Evolutionary conservation across 805 yeast species (phyloP).

Genomic region (Sporopachydermia lactativora): DNA sequence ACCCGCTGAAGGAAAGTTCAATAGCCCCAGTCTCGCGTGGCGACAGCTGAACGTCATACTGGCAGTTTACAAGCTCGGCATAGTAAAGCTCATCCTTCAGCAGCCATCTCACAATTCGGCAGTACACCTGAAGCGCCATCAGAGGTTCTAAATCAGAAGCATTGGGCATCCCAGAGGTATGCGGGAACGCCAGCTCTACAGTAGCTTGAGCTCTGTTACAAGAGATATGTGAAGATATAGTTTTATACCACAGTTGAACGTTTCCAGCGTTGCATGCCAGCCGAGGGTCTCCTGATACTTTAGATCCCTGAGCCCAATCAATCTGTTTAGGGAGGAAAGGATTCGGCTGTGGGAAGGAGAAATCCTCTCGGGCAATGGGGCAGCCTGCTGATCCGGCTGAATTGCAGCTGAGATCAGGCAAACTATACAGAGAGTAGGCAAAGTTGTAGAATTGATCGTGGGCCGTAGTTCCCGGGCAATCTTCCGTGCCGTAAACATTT

Average conservation of each 20-base stretch:
- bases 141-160: background rate
- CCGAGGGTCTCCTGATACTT: background rate
- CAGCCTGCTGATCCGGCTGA: too few species aligned
- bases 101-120: background rate
- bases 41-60: background rate
- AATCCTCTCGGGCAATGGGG: constrained; percentile 1
- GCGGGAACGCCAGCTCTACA: background rate
- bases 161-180: too few species aligned
- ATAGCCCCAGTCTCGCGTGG: background rate
- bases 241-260: background rate
- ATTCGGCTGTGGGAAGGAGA: background rate
- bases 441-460: too few species aligned
- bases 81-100: background rate
- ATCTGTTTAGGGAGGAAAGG: background rate
- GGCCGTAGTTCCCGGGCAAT: too few species aligned
- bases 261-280: background rate
- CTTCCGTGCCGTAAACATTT: too few species aligned
- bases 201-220: background rate
- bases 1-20: background rate
- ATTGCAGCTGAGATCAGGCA: too few species aligned
- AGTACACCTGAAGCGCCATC: background rate
- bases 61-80: background rate
- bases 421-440: too few species aligned
- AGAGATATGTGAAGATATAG: background rate
- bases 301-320: background rate